Conservation (phyloP, 208 protist genomes). For the Acanthamoeba polyphaga region DNA sequence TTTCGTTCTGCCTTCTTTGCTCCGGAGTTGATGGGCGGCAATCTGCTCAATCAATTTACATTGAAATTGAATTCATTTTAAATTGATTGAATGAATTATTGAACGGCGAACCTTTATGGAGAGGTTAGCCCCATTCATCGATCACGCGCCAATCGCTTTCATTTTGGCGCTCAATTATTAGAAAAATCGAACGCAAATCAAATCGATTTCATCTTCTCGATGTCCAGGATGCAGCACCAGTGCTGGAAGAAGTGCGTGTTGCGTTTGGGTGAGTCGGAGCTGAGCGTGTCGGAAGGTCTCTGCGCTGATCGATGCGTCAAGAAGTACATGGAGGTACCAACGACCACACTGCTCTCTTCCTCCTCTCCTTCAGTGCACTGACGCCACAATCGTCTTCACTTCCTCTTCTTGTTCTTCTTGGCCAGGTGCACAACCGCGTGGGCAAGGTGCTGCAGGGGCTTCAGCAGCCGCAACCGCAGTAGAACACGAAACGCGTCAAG, state of each 20-base stretch:
- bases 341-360: not conserved
- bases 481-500: not conserved
- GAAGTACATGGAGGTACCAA: constrained; percentile 45
- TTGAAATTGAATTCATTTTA: too few relatives aligned
- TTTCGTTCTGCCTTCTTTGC: too few relatives aligned
- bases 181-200: not conserved
- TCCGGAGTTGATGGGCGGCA: too few relatives aligned
- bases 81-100: too few relatives aligned
- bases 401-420: not conserved
- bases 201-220: not conserved
- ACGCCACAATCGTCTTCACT: not conserved
- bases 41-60: too few relatives aligned
- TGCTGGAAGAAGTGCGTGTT: constrained; percentile 51
- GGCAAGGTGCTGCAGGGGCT: constrained; percentile 54
- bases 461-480: not conserved
- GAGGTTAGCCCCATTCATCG: not conserved
- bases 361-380: not conserved
- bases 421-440: constrained; percentile 29
- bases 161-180: not conserved
- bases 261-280: constrained; percentile 13
- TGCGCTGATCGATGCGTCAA: constrained; percentile 50
- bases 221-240: constrained; percentile 18
- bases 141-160: not conserved
- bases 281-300: constrained; percentile 23
- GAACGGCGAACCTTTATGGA: not conserved